Percentiles rank a stretch among this genome's conserved stretches.
Conservation (phyloP, 768 basidiomycete genomes). For the Serendipita sp. region DNA sequence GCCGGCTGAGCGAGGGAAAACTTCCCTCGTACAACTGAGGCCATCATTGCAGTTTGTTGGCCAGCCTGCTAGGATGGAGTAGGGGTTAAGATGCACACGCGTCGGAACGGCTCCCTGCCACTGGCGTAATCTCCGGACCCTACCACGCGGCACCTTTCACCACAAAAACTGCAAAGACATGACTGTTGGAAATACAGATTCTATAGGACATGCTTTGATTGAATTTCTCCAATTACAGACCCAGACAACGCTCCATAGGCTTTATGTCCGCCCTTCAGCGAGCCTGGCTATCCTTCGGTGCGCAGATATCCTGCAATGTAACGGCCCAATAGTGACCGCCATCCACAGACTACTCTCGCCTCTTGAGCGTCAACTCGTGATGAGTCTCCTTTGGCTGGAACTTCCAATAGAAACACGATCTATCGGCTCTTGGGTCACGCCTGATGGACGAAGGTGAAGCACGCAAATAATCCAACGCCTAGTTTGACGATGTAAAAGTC, state of each 20-base stretch:
- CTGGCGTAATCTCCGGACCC: too few species aligned
- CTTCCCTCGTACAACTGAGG: background rate
- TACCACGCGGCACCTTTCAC: background rate
- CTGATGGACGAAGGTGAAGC: conserved; percentile 51
- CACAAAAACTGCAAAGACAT: background rate
- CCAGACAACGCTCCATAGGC: conserved; percentile 54
- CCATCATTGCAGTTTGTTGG: background rate
- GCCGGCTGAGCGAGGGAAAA: background rate
- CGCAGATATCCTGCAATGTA: conserved; percentile 13
- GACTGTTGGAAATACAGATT: background rate
- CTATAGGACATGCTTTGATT: conserved; percentile 37
- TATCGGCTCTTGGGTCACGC: conserved; percentile 62
- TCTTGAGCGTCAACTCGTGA: conserved; percentile 68
- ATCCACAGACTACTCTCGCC: conserved; percentile 49
- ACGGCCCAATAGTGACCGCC: background rate
- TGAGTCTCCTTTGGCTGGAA: conserved; percentile 84
- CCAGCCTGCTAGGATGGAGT: background rate
- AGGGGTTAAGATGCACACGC: background rate
- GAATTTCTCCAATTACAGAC: conserved; percentile 72
- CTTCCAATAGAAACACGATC: conserved; percentile 46
- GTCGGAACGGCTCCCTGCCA: background rate
- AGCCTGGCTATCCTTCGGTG: conserved; percentile 84
- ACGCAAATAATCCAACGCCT: background rate
- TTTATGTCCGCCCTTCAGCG: conserved; percentile 76
- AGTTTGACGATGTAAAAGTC: conserved; percentile 25